phyloP scores from a whole-genome alignment of 371 early-diverging fungal genomes.

The Funneliformis caledonium region DNA sequence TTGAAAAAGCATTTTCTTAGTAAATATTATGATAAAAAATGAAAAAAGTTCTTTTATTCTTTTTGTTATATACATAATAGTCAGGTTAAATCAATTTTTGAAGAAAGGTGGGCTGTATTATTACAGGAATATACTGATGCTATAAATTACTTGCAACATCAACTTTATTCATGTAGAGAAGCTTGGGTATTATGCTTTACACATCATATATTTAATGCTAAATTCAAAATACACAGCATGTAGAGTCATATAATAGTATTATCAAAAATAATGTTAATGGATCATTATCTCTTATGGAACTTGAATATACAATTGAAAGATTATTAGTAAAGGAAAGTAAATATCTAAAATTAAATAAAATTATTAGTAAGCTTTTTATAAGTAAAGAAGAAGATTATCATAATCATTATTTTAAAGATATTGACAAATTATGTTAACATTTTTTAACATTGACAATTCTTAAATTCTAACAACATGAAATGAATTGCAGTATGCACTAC shows the following conservation, averaged over 20 bases:
- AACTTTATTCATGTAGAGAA: background rate
- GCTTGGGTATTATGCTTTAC: constrained; percentile 6
- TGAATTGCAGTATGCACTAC: too few relatives aligned
- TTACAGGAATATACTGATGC: background rate
- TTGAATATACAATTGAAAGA: background rate
- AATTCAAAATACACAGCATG: background rate
- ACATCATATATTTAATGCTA: background rate
- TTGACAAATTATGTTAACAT: background rate
- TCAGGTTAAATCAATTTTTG: too few relatives aligned
- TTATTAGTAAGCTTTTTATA: too few relatives aligned
- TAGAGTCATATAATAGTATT: background rate
- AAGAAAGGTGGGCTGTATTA: background rate
- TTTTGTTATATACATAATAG: too few relatives aligned
- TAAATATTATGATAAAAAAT: too few relatives aligned
- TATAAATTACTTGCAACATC: background rate
- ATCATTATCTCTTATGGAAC: too few relatives aligned
- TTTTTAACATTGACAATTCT: background rate
- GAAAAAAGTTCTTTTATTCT: too few relatives aligned
- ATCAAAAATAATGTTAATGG: constrained; percentile 5
- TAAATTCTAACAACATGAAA: background rate
- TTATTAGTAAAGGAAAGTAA: background rate
- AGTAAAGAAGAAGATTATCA: background rate
- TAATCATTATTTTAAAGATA: background rate
- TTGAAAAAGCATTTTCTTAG: too few relatives aligned
- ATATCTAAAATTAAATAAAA: background rate